A percentile compares a stretch with the other conserved stretches of the same genome.
These are phyloP conservation scores for Sporothrix globosa DNA, from an alignment of 2,329 filamentous ascomycete species.

Conservation along the genomic window DNA sequence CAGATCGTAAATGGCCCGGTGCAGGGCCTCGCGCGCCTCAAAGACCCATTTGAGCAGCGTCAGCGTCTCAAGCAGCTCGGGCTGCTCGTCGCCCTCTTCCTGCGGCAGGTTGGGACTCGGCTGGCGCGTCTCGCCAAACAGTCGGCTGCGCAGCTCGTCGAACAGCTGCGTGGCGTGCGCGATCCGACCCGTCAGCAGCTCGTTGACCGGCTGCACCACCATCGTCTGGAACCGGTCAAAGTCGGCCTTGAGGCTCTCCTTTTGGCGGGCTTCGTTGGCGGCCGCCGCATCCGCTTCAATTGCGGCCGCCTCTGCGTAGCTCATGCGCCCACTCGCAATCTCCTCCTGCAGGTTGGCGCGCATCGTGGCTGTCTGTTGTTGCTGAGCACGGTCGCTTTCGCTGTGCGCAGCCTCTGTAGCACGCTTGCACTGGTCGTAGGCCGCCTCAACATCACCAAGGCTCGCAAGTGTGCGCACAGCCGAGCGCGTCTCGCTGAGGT, in stretches of 20 bases:
- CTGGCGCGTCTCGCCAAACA: constrained; percentile 71
- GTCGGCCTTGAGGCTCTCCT: constrained; percentile 74
- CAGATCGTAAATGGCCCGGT: constrained; percentile 83
- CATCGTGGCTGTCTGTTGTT: constrained; percentile 64
- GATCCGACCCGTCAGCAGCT: constrained; percentile 76
- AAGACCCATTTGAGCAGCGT: constrained; percentile 97
- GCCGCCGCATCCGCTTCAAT: constrained; percentile 79
- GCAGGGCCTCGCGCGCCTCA: constrained; percentile 84
- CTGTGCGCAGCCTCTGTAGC: constrained; percentile 63
- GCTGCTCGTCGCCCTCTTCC: constrained; percentile 92
- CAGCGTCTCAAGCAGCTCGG: constrained; percentile 90
- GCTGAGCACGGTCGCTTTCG: constrained; percentile 55
- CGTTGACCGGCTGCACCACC: constrained; percentile 83
- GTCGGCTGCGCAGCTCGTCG: constrained; percentile 69
- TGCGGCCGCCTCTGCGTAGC: constrained; percentile 78
- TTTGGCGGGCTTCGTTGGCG: constrained; percentile 70
- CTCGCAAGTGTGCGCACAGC: constrained; percentile 75
- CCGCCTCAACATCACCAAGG: constrained; percentile 69
- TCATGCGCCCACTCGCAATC: constrained; percentile 75
- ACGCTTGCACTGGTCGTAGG: constrained; percentile 64
- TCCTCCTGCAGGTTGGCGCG: constrained; percentile 76
- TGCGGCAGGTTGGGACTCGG: constrained; percentile 80
- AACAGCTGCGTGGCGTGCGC: constrained; percentile 75
- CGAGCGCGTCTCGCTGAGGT: constrained; percentile 75
- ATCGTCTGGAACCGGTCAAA: constrained; percentile 83